Evolutionary conservation across 169 alveolate species (phyloP).

Genomic region (Amoebophrya sp.): DNA sequence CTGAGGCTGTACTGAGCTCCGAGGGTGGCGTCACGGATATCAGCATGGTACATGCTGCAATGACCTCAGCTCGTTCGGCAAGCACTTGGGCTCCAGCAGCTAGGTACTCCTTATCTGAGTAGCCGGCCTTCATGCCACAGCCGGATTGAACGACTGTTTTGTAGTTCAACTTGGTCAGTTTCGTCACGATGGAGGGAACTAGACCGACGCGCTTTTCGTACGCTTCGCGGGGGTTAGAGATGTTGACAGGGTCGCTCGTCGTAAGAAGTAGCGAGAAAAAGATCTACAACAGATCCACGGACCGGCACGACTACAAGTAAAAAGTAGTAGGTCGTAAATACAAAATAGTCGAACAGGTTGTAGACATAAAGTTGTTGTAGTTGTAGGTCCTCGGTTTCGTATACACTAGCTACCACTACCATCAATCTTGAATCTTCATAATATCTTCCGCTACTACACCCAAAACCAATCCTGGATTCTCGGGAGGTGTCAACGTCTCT

Average conservation of each 20-base stretch:
- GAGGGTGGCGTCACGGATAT: neutral
- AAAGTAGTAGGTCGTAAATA: no score
- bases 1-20: neutral
- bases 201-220: slow-evolving; percentile 27
- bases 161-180: neutral
- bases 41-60: neutral
- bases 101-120: neutral
- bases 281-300: no score
- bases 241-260: no score
- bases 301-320: no score
- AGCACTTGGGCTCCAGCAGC: neutral
- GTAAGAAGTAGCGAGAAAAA: no score
- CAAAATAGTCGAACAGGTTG: no score
- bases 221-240: neutral
- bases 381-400: no score
- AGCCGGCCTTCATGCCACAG: neutral
- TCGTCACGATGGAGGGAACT: neutral
- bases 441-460: neutral
- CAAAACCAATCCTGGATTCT: neutral
- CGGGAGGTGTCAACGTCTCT: neutral
- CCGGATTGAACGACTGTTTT: neutral
- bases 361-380: no score
- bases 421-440: no score
- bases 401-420: no score
- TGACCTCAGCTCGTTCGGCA: neutral